Conservation (phyloP, 163 green algal genomes). For the Prototheca cutis region DNA sequence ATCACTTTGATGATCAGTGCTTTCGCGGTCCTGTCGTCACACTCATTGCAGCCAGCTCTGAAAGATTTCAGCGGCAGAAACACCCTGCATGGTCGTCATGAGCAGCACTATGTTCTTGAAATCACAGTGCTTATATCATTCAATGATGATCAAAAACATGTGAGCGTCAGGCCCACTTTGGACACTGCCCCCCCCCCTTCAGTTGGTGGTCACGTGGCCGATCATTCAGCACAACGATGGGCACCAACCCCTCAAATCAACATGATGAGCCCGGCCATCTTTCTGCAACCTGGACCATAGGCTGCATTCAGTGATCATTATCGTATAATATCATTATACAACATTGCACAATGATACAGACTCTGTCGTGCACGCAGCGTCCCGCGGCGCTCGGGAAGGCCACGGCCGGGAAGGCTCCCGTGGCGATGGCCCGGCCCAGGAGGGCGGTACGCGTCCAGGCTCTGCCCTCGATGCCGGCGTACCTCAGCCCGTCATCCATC, state of each 20-base stretch:
- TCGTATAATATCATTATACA: neutral
- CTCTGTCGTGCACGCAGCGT: neutral
- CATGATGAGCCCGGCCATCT: neutral
- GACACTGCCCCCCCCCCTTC: no score
- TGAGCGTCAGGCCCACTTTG: no score
- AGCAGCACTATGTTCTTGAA: no score
- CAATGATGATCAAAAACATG: no score
- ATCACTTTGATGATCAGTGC: neutral
- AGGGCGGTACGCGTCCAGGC: neutral
- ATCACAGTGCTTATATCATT: no score
- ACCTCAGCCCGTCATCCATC: conserved; percentile 17
- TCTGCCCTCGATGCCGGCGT: neutral
- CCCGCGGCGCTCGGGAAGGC: neutral
- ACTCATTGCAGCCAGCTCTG: neutral
- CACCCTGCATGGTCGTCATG: no score
- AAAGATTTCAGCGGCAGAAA: no score
- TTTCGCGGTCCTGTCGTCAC: neutral
- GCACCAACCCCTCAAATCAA: no score
- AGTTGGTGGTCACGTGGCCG: no score
- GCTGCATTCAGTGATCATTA: no score
- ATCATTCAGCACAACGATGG: no score
- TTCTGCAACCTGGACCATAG: neutral
- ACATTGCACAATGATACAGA: neutral
- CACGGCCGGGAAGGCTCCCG: neutral
- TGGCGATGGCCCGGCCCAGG: neutral